Conservation (phyloP, 306 rosid genomes). For the Gastrolobium villosum region DNA sequence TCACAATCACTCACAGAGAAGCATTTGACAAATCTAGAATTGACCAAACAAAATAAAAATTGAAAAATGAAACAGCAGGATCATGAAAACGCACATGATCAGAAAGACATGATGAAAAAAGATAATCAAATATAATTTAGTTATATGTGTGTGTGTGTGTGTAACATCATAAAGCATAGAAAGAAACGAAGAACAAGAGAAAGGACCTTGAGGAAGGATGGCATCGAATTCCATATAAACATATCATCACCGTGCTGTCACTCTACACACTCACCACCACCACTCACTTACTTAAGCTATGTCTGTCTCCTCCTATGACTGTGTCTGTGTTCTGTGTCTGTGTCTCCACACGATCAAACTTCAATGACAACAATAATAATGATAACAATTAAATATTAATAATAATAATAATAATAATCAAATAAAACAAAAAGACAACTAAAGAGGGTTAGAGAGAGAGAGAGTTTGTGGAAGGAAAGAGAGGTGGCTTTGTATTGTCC, state of each 20-base stretch:
- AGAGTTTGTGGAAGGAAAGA: neutral
- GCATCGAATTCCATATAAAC: conserved; percentile 82
- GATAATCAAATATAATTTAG: neutral
- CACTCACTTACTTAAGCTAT: conserved; percentile 33
- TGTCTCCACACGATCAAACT: conserved; percentile 37
- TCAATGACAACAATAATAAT: neutral
- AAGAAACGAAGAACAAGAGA: neutral
- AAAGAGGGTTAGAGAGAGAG: neutral
- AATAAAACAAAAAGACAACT: neutral
- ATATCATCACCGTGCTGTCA: conserved; percentile 44
- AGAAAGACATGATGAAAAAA: neutral
- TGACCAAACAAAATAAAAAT: neutral
- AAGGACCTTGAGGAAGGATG: conserved; percentile 66
- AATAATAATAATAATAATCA: neutral
- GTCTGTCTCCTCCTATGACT: neutral
- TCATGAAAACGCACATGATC: conserved; percentile 19
- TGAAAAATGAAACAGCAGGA: neutral
- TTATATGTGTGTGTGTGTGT: too few species aligned
- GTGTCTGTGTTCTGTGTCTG: too few species aligned
- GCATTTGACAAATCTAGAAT: conserved; percentile 27
- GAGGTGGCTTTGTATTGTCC: conserved; percentile 72
- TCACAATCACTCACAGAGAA: neutral
- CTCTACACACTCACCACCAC: conserved; percentile 28
- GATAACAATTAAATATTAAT: neutral
- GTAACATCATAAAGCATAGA: too few species aligned